Conservation (phyloP, 2,329 filamentous ascomycete species). For the Talaromyces verruculosus region DNA sequence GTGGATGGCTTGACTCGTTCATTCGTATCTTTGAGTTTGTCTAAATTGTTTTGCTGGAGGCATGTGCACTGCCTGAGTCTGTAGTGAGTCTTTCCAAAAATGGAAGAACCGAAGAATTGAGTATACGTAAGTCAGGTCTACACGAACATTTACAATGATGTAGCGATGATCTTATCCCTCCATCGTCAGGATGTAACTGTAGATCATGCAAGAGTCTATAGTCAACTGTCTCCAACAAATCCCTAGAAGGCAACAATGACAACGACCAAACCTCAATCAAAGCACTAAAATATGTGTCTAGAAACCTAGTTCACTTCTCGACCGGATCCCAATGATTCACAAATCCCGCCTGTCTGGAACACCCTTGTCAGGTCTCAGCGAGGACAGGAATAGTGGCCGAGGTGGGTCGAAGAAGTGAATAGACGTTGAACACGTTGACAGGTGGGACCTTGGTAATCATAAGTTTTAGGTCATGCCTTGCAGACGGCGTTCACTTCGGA, state of each 20-base stretch:
- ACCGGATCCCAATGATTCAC: background rate
- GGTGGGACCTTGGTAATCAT: background rate
- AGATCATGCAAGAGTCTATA: background rate
- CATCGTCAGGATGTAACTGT: background rate
- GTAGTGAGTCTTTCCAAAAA: background rate
- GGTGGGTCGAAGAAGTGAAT: background rate
- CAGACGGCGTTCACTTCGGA: background rate
- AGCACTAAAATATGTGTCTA: background rate
- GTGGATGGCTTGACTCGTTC: background rate
- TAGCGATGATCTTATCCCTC: background rate
- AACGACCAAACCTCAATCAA: background rate
- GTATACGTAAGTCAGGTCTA: background rate
- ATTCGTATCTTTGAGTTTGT: background rate
- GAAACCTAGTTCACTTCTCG: background rate
- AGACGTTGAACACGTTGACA: slow-evolving; percentile 6
- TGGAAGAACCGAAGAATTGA: background rate
- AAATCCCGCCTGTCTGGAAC: slow-evolving; percentile 2
- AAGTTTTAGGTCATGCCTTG: background rate
- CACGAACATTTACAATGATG: background rate
- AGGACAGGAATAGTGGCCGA: background rate
- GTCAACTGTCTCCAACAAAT: background rate
- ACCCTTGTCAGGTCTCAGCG: background rate
- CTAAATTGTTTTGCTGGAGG: background rate
- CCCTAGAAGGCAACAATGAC: background rate
- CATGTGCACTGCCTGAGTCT: background rate